phyloP scores from a whole-genome alignment of 192 early-diverging fungal genomes.

The Podochytrium sp. region DNA sequence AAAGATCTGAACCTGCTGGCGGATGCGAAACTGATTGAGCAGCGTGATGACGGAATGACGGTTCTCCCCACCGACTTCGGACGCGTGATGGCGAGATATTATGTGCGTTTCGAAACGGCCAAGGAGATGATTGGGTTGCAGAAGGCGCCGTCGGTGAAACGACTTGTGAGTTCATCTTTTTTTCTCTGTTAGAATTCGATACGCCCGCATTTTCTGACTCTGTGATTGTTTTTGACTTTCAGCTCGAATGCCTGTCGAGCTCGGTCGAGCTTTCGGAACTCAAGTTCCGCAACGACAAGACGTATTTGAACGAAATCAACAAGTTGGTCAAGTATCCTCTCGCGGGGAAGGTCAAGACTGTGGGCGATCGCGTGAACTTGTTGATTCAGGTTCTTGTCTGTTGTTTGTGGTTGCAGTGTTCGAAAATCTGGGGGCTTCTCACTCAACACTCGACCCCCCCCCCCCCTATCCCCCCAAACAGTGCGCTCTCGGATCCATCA shows the following conservation, averaged over 20 bases:
- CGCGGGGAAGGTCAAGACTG: conserved; percentile 37
- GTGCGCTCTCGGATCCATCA: conserved; percentile 41
- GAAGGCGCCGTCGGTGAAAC: conserved; percentile 1
- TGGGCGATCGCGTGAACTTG: conserved; percentile 53
- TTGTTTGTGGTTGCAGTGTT: background rate
- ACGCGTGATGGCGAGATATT: conserved; percentile 50
- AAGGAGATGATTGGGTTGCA: conserved; percentile 5
- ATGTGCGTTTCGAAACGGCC: conserved; percentile 47
- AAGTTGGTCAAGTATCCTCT: conserved; percentile 46
- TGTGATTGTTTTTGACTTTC: background rate
- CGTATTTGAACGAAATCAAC: conserved; percentile 47
- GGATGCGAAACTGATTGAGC: conserved; percentile 21
- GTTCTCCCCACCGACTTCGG: conserved; percentile 52
- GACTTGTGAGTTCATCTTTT: conserved; percentile 14
- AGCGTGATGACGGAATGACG: conserved; percentile 16
- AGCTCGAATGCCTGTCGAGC: conserved; percentile 49
- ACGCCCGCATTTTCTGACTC: conserved; percentile 2
- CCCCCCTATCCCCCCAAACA: conserved; percentile 1
- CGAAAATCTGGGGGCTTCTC: too few species aligned
- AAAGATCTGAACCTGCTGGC: conserved; percentile 49
- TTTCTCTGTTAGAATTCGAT: conserved; percentile 11
- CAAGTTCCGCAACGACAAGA: conserved; percentile 49
- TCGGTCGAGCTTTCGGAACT: conserved; percentile 52
- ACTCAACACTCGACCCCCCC: too few species aligned
- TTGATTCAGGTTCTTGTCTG: conserved; percentile 53